Base-by-base conservation (phyloP, 73 alveolate genomes). In the Paramecium sonneborni region DNA sequence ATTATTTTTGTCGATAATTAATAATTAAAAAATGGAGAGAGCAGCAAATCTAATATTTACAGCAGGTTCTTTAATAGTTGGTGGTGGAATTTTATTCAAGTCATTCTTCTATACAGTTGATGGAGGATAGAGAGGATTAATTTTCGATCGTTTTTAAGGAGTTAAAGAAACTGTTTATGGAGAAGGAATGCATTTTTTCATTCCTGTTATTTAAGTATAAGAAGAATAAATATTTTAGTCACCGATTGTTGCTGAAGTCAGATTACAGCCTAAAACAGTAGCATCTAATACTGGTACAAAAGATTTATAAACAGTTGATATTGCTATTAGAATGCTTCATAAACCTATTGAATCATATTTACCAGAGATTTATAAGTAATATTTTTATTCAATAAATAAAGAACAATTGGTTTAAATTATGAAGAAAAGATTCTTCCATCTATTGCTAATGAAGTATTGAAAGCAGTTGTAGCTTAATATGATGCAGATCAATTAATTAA, bases 91-190 rank as follows among this genome's bases (percentile, higher is more conserved):
- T 2, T 18, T 26, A 20, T 39, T 76, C 14, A 38, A 76, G 23
- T 37, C 88, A 38, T 95, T 93, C 93, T 72, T 92, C 79, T 95
- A 92, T 87, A 95, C 94, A 15, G 97, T 95, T 11, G 98, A 96
- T 76, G 99, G 97, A n/a, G 99, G 99, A 5, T 95, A 96, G 76
- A 85, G 99, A 88, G 99, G 96, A 10, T 90, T 96, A 56, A 76
- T 95, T 23, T 96, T 95, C 85, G 97, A 96, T 70, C 85, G 95
- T 58, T 62, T 89, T 70, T 38, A 84, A 58, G 99, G 99, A 85
- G 94, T 96, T 12, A 74, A 82, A 39, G 89, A 70, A 44, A 85
- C 88, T 35, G 92, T 95, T 43, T 88, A 93, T 35, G 97, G 97
- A 18, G 99, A 96, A 92, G 98, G 98, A 35, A 93, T 96, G 96